These are phyloP conservation scores for Typha latifolia DNA, from an alignment of 176 grass and related monocot genomes.

Conservation along the genomic window DNA sequence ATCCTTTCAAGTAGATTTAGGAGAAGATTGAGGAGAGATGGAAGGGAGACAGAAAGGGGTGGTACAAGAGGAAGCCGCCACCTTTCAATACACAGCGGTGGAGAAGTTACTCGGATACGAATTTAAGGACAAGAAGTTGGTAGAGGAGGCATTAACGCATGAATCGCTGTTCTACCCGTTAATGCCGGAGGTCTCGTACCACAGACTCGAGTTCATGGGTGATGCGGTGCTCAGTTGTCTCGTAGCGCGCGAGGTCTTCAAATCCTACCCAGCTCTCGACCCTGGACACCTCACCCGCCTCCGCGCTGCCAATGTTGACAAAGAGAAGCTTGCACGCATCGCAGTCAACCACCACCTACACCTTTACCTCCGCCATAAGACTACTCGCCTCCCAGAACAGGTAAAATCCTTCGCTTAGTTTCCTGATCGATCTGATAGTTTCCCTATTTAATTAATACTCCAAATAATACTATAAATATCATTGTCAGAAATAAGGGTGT, in stretches of 20 bases:
- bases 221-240: slow-evolving; percentile 48
- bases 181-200: slow-evolving; percentile 35
- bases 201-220: slow-evolving; percentile 72
- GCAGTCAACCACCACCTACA: slow-evolving; percentile 39
- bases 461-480: too few relatives aligned
- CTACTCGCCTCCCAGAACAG: slow-evolving; percentile 35
- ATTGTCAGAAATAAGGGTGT: too few relatives aligned
- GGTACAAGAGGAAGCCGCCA: too few relatives aligned
- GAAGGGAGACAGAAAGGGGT: too few relatives aligned
- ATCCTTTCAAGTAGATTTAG: too few relatives aligned
- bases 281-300: slow-evolving; percentile 56
- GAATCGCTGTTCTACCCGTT: slow-evolving; percentile 36
- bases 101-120: slow-evolving; percentile 45
- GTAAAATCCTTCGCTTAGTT: not conserved
- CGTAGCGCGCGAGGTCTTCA: slow-evolving; percentile 43
- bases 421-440: too few relatives aligned
- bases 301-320: slow-evolving; percentile 75
- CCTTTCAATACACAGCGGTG: slow-evolving; percentile 6
- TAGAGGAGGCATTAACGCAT: slow-evolving; percentile 59
- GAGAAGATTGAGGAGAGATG: too few relatives aligned
- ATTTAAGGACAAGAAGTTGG: slow-evolving; percentile 37
- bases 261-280: slow-evolving; percentile 33
- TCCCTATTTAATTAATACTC: too few relatives aligned
- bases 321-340: slow-evolving; percentile 67
- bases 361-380: slow-evolving; percentile 46